Evolutionary conservation across 352 stramenopile genomes (phyloP).

Genomic region (Globisporangium nodosum): DNA sequence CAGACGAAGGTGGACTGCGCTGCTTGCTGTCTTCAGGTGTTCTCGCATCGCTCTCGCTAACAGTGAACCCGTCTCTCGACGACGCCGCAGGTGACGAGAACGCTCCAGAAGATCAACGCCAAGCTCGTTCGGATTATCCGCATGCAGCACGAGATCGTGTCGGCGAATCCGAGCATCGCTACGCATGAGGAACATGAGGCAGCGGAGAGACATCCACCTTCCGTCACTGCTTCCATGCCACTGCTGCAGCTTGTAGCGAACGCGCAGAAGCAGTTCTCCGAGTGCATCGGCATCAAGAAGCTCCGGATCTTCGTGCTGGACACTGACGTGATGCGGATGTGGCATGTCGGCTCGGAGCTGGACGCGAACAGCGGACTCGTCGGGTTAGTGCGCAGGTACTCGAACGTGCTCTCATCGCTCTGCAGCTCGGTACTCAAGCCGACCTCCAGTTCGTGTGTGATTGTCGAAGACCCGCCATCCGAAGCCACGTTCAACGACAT

Average conservation of each 20-base stretch:
- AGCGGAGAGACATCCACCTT: not conserved
- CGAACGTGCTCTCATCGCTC: conserved; percentile 51
- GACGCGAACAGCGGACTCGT: conserved; percentile 14
- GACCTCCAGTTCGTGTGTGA: conserved; percentile 9
- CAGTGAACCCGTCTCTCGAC: too few relatives aligned
- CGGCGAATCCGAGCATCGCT: not conserved
- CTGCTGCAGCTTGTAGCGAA: conserved; percentile 46
- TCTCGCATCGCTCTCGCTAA: not conserved
- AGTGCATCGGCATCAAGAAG: conserved; percentile 61
- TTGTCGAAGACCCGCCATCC: conserved; percentile 35
- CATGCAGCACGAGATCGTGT: conserved; percentile 41
- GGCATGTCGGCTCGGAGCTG: conserved; percentile 34
- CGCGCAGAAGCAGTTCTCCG: conserved; percentile 45
- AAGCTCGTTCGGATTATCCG: conserved; percentile 49
- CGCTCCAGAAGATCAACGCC: conserved; percentile 51
- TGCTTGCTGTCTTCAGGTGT: not conserved
- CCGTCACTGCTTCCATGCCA: conserved; percentile 9
- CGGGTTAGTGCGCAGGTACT: conserved; percentile 50
- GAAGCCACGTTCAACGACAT: conserved; percentile 68
- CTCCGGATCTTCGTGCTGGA: conserved; percentile 64
- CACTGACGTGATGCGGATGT: conserved; percentile 37
- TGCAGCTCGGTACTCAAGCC: conserved; percentile 32
- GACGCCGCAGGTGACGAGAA: conserved; percentile 19
- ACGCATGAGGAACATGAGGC: not conserved
- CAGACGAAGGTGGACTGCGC: conserved; percentile 26